Conservation (phyloP, 345 rosid genomes). For the Citrus reticulata region DNA sequence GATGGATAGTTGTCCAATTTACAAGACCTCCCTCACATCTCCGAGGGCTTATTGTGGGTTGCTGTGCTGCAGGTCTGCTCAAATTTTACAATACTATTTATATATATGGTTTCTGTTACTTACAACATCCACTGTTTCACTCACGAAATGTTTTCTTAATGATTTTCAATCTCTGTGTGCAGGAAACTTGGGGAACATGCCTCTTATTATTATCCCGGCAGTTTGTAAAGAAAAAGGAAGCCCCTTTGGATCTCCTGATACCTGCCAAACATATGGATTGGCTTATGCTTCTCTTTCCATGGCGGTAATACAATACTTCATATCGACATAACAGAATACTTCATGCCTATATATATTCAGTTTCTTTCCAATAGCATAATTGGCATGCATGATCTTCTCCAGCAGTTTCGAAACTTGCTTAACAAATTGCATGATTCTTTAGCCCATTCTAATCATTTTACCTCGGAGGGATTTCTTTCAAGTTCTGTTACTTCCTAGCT, state of each 20-base stretch:
- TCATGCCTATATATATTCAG: not conserved
- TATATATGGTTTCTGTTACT: not conserved
- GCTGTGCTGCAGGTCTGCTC: slow-evolving; percentile 36
- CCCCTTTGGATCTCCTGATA: slow-evolving; percentile 59
- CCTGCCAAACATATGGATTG: slow-evolving; percentile 43
- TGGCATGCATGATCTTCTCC: not conserved
- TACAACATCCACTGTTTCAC: not conserved
- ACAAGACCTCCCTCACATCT: slow-evolving; percentile 30
- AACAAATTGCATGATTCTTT: not conserved
- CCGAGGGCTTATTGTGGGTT: slow-evolving; percentile 32
- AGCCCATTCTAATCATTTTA: not conserved
- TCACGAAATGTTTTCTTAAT: not conserved
- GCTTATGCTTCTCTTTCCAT: slow-evolving; percentile 65
- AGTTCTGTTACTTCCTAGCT: not conserved
- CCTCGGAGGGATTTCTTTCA: not conserved
- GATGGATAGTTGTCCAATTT: slow-evolving; percentile 29
- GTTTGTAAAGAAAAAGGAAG: slow-evolving; percentile 59
- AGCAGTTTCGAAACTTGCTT: not conserved
- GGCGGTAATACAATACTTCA: slow-evolving; percentile 39
- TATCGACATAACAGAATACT: not conserved
- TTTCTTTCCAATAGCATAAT: too few relatives aligned
- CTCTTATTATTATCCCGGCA: slow-evolving; percentile 64
- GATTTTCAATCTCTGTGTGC: not conserved
- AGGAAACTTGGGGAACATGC: slow-evolving; percentile 72
- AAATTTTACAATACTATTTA: not conserved